Evolutionary conservation across 2,329 filamentous ascomycete species (phyloP).

Genomic region (Rachicladosporium sp.): DNA sequence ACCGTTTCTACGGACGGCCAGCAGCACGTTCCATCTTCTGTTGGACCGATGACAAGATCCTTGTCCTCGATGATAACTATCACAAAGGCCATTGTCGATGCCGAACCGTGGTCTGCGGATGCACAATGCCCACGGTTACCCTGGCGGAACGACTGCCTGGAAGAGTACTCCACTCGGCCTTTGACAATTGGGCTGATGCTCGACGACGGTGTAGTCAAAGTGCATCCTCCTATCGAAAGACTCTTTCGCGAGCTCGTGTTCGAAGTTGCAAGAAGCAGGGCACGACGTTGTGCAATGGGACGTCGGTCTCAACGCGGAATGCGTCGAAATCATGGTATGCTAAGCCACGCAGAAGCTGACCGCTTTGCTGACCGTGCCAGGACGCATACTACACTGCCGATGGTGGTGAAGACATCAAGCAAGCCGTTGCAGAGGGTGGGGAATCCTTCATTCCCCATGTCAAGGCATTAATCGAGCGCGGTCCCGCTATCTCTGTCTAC

Average conservation of each 20-base stretch:
- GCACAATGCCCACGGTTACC: slow-evolving; percentile 29
- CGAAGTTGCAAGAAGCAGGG: slow-evolving; percentile 15
- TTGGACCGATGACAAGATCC: slow-evolving; percentile 47
- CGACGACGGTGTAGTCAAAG: slow-evolving; percentile 16
- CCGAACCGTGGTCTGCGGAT: slow-evolving; percentile 31
- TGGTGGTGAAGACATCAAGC: slow-evolving; percentile 50
- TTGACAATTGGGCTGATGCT: slow-evolving; percentile 14
- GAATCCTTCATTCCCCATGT: slow-evolving; percentile 51
- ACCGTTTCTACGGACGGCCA: slow-evolving; percentile 52
- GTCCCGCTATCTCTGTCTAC: slow-evolving; percentile 45
- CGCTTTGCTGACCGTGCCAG: slow-evolving; percentile 17
- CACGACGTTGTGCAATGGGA: slow-evolving; percentile 32
- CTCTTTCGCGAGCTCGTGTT: slow-evolving; percentile 7
- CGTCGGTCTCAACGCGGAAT: slow-evolving; percentile 40
- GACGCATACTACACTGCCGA: slow-evolving; percentile 51
- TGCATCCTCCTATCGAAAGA: slow-evolving; percentile 13
- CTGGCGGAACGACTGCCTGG: slow-evolving; percentile 25
- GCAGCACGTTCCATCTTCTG: slow-evolving; percentile 49
- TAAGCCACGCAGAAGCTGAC: not conserved
- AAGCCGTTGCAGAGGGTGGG: slow-evolving; percentile 41
- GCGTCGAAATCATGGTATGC: slow-evolving; percentile 42
- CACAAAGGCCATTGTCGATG: slow-evolving; percentile 21
- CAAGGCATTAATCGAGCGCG: slow-evolving; percentile 42
- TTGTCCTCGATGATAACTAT: slow-evolving; percentile 37
- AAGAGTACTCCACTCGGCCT: slow-evolving; percentile 4